Evolutionary conservation across 768 basidiomycete genomes (phyloP).

Genomic region (Naganishia kalamii): DNA sequence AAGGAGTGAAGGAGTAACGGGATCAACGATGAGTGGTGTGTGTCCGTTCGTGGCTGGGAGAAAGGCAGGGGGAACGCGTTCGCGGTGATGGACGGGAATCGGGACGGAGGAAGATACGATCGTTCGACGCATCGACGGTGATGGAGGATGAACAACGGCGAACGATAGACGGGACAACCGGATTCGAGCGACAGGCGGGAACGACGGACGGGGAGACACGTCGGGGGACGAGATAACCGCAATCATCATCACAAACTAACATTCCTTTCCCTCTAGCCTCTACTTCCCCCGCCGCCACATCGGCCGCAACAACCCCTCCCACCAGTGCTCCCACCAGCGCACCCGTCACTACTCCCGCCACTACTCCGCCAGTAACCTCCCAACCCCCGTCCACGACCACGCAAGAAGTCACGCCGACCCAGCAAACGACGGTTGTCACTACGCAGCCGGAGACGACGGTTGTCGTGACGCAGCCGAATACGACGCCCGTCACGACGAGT

Average conservation of each 20-base stretch:
- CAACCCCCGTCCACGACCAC: constrained; percentile 18
- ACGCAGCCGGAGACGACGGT: constrained; percentile 11
- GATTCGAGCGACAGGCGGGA: no score
- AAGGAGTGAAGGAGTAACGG: no score
- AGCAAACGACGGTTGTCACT: background rate
- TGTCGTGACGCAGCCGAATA: constrained; percentile 10
- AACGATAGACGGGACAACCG: no score
- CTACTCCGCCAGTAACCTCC: constrained; percentile 1
- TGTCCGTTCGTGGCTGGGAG: constrained; percentile 1
- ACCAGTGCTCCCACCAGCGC: background rate
- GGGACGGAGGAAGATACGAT: no score
- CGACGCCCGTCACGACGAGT: background rate
- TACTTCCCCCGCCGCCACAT: background rate
- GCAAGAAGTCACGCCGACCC: constrained; percentile 9
- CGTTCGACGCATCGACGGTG: background rate
- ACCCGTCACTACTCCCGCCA: background rate
- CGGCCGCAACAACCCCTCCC: constrained; percentile 8
- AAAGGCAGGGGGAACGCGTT: background rate
- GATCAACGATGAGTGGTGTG: constrained; percentile 18
- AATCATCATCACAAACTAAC: background rate
- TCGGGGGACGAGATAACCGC: background rate
- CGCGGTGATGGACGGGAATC: background rate
- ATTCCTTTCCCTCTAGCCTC: background rate
- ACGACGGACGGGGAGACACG: no score
- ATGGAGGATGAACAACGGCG: background rate